Conservation (phyloP, 768 basidiomycete genomes). For the Suillus spraguei region DNA sequence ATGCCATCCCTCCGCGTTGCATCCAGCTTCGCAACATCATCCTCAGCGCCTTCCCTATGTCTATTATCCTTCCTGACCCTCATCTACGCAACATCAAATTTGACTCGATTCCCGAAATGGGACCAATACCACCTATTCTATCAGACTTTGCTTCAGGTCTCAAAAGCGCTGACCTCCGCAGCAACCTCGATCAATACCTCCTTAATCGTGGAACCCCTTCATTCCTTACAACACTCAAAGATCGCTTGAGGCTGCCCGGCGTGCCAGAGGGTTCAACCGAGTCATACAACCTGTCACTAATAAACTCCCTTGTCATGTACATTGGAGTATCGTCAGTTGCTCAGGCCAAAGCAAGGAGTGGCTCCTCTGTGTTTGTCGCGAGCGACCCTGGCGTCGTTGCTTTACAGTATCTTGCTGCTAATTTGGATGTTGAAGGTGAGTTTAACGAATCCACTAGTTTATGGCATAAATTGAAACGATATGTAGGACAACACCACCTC, state of each 20-base stretch:
- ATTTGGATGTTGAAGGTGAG: slow-evolving; percentile 91
- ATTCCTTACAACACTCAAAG: slow-evolving; percentile 78
- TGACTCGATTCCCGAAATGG: slow-evolving; percentile 85
- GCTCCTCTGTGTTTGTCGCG: slow-evolving; percentile 77
- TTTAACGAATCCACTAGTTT: neutral
- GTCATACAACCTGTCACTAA: slow-evolving; percentile 82
- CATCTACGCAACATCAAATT: slow-evolving; percentile 74
- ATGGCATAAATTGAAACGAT: slow-evolving; percentile 3
- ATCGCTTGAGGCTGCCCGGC: slow-evolving; percentile 61
- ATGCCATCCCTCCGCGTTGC: slow-evolving; percentile 89
- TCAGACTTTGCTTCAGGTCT: slow-evolving; percentile 89
- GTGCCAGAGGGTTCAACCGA: slow-evolving; percentile 51
- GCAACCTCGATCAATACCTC: slow-evolving; percentile 83
- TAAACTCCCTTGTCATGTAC: slow-evolving; percentile 96
- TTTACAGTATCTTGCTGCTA: slow-evolving; percentile 78
- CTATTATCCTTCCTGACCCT: slow-evolving; percentile 82
- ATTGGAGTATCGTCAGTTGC: slow-evolving; percentile 92
- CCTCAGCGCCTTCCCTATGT: slow-evolving; percentile 90
- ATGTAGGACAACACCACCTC: slow-evolving; percentile 90
- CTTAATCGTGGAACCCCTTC: slow-evolving; percentile 72
- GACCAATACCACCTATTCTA: slow-evolving; percentile 86
- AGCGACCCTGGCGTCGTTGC: slow-evolving; percentile 85
- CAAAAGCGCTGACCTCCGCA: slow-evolving; percentile 77
- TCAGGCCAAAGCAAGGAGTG: slow-evolving; percentile 84
- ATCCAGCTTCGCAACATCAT: slow-evolving; percentile 97